These are phyloP conservation scores for Solanum chmielewskii DNA, from an alignment of 257 asterid species.

Conservation along the genomic window DNA sequence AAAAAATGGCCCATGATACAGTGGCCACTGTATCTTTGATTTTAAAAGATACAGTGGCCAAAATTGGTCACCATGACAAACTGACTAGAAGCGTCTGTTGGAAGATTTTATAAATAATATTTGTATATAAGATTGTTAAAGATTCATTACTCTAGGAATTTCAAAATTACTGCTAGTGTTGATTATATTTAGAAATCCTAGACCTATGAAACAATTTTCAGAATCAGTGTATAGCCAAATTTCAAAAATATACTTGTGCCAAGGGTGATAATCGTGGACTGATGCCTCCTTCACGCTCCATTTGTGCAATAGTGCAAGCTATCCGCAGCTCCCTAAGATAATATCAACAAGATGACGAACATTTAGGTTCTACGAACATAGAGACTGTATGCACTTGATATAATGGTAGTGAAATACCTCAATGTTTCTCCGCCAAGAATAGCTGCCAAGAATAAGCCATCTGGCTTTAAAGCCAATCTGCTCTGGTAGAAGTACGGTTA, in stretches of 20 bases:
- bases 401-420: constrained; percentile 24
- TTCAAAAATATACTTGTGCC: constrained; percentile 57
- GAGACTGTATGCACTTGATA: constrained; percentile 25
- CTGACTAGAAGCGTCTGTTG: neutral
- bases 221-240: neutral
- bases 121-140: neutral
- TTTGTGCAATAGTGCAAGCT: constrained; percentile 89
- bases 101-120: neutral
- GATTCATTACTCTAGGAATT: neutral
- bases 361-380: neutral
- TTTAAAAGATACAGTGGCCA: neutral
- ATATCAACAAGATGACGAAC: neutral
- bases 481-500: constrained; percentile 42
- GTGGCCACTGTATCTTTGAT: neutral
- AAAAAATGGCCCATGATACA: neutral
- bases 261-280: constrained; percentile 91
- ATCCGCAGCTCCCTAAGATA: constrained; percentile 76
- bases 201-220: neutral
- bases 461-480: constrained; percentile 90
- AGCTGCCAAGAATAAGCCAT: constrained; percentile 91
- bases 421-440: constrained; percentile 96
- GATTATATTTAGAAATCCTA: neutral
- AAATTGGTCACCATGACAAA: neutral
- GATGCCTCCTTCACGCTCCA: constrained; percentile 98
- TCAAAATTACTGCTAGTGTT: neutral